Evolutionary conservation across 805 yeast species (phyloP).

Genomic region (Pichia gijzeniarum): DNA sequence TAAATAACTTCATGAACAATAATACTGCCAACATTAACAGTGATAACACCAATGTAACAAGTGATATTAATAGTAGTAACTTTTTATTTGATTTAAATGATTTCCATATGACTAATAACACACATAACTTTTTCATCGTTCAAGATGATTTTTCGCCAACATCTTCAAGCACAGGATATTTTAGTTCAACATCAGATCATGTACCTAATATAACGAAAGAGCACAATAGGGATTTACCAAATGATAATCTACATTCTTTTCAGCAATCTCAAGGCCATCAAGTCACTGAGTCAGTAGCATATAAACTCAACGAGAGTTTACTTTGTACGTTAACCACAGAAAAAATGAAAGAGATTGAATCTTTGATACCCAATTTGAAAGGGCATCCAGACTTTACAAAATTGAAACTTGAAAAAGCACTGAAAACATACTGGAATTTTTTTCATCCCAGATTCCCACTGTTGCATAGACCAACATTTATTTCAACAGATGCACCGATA

Average conservation of each 20-base stretch:
- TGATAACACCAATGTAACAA: too few species aligned
- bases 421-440: slow-evolving; percentile 45
- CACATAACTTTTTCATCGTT: slow-evolving; percentile 26
- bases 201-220: not conserved
- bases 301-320: slow-evolving; percentile 4
- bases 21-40: not conserved
- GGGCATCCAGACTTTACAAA: slow-evolving; percentile 26
- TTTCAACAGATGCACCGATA: slow-evolving; percentile 40
- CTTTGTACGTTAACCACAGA: slow-evolving; percentile 15
- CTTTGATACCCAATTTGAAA: slow-evolving; percentile 23
- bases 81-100: slow-evolving; percentile 22
- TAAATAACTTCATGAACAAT: not conserved
- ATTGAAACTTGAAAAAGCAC: slow-evolving; percentile 24
- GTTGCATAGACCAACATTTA: slow-evolving; percentile 54
- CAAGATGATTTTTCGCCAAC: slow-evolving; percentile 24
- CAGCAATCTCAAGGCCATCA: slow-evolving; percentile 16
- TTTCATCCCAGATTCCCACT: slow-evolving; percentile 57
- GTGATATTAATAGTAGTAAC: slow-evolving; percentile 2
- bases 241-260: slow-evolving; percentile 9
- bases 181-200: slow-evolving; percentile 4
- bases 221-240: not conserved
- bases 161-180: slow-evolving; percentile 14
- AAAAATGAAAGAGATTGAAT: slow-evolving; percentile 21
- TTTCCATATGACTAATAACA: slow-evolving; percentile 21
- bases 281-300: not conserved